phyloP scores from a whole-genome alignment of 805 yeast genomes.

The Starmerella tilneyi region DNA sequence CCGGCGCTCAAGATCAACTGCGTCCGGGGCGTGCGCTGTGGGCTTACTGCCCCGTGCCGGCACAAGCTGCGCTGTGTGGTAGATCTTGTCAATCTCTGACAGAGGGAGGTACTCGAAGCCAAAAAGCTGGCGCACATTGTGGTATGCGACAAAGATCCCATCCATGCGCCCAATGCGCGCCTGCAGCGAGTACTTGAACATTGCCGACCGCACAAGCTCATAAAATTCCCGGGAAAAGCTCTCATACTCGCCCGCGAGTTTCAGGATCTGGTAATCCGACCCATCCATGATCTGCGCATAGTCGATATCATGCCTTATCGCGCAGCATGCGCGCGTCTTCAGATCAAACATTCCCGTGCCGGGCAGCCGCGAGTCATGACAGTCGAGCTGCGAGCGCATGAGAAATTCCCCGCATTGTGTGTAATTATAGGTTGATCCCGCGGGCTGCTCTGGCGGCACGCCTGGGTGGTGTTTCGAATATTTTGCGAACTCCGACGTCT shows the following conservation, averaged over 20 bases:
- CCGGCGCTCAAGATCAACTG: conserved; percentile 25
- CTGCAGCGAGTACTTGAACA: conserved; percentile 78
- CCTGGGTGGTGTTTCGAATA: conserved; percentile 27
- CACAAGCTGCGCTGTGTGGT: conserved; percentile 40
- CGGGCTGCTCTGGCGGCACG: neutral
- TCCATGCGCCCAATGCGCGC: conserved; percentile 96
- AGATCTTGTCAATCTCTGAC: conserved; percentile 53
- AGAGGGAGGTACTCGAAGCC: conserved; percentile 86
- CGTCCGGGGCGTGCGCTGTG: conserved; percentile 6
- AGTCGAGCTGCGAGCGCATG: conserved; percentile 85
- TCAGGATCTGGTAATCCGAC: conserved; percentile 57
- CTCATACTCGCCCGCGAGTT: conserved; percentile 54
- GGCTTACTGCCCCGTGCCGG: neutral
- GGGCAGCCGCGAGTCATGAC: conserved; percentile 64
- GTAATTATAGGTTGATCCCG: conserved; percentile 52
- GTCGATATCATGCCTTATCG: conserved; percentile 67
- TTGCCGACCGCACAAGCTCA: conserved; percentile 64
- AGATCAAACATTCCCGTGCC: conserved; percentile 88
- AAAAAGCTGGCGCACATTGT: conserved; percentile 66
- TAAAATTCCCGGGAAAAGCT: conserved; percentile 72
- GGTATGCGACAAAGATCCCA: conserved; percentile 88
- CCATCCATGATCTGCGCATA: conserved; percentile 48
- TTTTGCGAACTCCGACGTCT: conserved; percentile 41
- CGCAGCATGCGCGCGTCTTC: conserved; percentile 83
- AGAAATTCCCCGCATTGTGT: conserved; percentile 57